Conservation (phyloP, 176 grass and related monocot species). For the Pontederia crassipes region DNA sequence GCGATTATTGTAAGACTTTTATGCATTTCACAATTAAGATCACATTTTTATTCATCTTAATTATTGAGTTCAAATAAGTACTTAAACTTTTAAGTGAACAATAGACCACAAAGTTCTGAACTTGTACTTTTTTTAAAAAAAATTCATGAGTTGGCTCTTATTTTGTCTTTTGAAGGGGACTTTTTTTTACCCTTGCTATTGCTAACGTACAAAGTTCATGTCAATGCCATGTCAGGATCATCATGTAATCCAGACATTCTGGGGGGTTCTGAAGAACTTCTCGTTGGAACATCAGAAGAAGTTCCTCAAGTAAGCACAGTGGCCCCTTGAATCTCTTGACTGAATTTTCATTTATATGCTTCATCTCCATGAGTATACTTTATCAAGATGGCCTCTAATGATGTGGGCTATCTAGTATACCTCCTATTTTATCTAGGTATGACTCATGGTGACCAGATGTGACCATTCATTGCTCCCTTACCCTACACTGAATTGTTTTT, state of each 20-base stretch:
- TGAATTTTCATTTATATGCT: slow-evolving; percentile 23
- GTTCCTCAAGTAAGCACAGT: slow-evolving; percentile 66
- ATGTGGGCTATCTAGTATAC: too few species aligned
- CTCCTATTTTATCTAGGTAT: too few species aligned
- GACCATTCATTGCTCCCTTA: too few species aligned
- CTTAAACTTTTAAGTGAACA: too few species aligned
- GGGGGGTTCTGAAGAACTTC: slow-evolving; percentile 90
- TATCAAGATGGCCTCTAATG: neutral
- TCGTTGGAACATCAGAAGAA: slow-evolving; percentile 75
- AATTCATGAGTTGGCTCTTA: neutral
- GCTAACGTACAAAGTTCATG: slow-evolving; percentile 4
- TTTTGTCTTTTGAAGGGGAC: neutral
- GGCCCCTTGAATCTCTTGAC: slow-evolving; percentile 46
- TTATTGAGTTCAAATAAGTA: too few species aligned
- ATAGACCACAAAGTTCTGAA: too few species aligned
- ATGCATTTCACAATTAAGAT: too few species aligned
- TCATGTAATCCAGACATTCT: slow-evolving; percentile 80
- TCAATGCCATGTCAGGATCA: slow-evolving; percentile 47
- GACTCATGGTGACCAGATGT: too few species aligned
- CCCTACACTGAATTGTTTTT: neutral
- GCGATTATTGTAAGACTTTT: too few species aligned
- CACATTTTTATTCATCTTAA: too few species aligned
- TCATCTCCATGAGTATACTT: neutral
- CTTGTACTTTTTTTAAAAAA: too few species aligned
- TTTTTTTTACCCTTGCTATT: neutral